phyloP scores from a whole-genome alignment of 2,329 filamentous ascomycete genomes.

The Sporothrix luriei region DNA sequence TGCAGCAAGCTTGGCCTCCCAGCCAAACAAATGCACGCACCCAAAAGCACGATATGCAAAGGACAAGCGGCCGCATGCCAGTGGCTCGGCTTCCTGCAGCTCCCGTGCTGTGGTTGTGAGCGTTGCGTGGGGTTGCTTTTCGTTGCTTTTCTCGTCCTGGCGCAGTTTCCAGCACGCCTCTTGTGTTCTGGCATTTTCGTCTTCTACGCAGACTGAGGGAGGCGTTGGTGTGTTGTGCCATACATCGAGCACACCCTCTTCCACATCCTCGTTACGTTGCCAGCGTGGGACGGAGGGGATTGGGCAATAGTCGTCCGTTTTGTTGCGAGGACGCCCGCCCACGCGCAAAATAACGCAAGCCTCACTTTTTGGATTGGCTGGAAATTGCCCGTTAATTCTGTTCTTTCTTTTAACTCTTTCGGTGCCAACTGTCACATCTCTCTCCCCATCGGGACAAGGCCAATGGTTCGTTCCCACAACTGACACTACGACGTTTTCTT shows the following conservation, averaged over 20 bases:
- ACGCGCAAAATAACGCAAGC: conserved; percentile 17
- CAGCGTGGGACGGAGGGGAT: conserved; percentile 5
- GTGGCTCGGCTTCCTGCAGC: conserved; percentile 25
- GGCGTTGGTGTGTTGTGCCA: conserved; percentile 5
- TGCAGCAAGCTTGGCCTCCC: no score
- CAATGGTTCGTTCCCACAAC: conserved; percentile 26
- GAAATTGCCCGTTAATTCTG: neutral
- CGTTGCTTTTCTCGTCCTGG: neutral
- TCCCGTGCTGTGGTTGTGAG: neutral
- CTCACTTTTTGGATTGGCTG: conserved; percentile 30
- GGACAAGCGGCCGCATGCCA: conserved; percentile 25
- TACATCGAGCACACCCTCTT: neutral
- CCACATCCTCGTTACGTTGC: neutral
- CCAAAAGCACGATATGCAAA: conserved; percentile 9
- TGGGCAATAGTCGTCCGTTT: neutral
- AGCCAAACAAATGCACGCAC: neutral
- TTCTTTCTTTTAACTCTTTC: no score
- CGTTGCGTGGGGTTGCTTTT: neutral
- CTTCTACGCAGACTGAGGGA: neutral
- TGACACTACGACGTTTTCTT: conserved; percentile 23
- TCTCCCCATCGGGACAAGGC: conserved; percentile 9
- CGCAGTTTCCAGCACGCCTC: conserved; percentile 34
- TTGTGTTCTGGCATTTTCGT: neutral
- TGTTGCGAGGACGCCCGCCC: neutral
- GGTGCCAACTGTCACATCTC: neutral